phyloP scores from a whole-genome alignment of 2,329 filamentous ascomycete genomes.

The Endoconidiophora polonica region DNA sequence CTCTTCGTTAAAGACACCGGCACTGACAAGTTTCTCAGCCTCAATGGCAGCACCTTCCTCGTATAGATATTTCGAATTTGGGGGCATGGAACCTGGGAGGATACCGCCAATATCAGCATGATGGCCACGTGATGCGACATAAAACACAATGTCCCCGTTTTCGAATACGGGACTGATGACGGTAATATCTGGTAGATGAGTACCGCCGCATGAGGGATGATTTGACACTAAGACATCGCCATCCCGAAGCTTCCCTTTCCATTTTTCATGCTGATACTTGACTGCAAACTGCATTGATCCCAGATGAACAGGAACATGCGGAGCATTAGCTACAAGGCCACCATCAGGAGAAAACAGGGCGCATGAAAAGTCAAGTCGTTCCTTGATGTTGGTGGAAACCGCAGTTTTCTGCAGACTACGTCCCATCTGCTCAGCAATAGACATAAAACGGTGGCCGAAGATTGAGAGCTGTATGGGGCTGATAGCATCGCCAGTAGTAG shows the following conservation, averaged over 20 bases:
- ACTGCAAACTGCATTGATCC: conserved; percentile 75
- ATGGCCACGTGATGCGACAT: conserved; percentile 63
- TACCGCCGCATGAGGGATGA: conserved; percentile 69
- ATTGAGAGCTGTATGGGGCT: conserved; percentile 67
- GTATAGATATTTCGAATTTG: conserved; percentile 47
- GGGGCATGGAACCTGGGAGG: conserved; percentile 65
- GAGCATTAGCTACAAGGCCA: conserved; percentile 61
- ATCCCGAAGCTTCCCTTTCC: conserved; percentile 58
- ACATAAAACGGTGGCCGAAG: conserved; percentile 73
- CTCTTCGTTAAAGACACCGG: conserved; percentile 63
- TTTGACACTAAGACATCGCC: conserved; percentile 75
- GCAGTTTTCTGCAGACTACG: conserved; percentile 64
- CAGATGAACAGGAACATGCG: conserved; percentile 64
- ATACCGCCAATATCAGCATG: conserved; percentile 79
- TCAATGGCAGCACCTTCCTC: conserved; percentile 48
- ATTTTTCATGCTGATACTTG: conserved; percentile 60
- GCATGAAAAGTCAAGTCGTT: conserved; percentile 68
- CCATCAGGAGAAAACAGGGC: conserved; percentile 63
- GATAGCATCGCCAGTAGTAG: conserved; percentile 5
- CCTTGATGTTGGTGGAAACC: conserved; percentile 68
- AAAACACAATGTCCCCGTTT: conserved; percentile 56
- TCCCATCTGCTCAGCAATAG: conserved; percentile 74
- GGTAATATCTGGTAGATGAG: conserved; percentile 68
- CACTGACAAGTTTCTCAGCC: conserved; percentile 54
- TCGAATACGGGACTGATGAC: conserved; percentile 62